Percentiles rank a stretch among this genome's conserved stretches.
Evolutionary conservation across 2,329 filamentous ascomycete genomes (phyloP).

Genomic region (Acephala macrosclerotiorum): DNA sequence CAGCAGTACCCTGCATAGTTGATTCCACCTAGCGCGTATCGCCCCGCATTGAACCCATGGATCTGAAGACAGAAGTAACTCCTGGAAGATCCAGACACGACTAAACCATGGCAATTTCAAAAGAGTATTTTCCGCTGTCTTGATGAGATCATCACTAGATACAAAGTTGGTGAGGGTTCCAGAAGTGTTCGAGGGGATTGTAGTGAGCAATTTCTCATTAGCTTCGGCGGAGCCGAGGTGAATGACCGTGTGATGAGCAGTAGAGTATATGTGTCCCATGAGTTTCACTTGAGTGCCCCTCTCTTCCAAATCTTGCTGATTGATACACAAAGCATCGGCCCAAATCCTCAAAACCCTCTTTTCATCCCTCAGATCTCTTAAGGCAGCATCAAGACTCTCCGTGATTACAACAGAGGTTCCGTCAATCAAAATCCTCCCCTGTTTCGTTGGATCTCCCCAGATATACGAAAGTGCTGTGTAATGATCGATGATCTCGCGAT

Average conservation of each 20-base stretch:
- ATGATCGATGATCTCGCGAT: conserved; percentile 15
- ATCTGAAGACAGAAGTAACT: conserved; percentile 5
- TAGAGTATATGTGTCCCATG: conserved; percentile 17
- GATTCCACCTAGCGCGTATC: neutral
- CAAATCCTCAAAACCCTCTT: conserved; percentile 9
- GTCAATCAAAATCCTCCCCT: conserved; percentile 1
- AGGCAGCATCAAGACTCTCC: neutral
- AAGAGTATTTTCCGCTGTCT: neutral
- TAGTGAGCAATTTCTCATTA: neutral
- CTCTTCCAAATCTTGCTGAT: conserved; percentile 15
- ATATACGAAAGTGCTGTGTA: conserved; percentile 28
- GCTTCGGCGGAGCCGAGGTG: neutral
- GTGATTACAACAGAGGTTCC: neutral
- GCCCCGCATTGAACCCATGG: conserved; percentile 7
- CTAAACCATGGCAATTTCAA: conserved; percentile 9
- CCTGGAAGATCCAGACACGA: conserved; percentile 10
- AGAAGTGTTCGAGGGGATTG: neutral
- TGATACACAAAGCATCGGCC: conserved; percentile 25
- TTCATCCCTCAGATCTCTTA: neutral
- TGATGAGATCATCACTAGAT: neutral
- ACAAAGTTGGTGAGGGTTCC: neutral
- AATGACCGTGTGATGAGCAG: conserved; percentile 15
- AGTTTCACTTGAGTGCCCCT: conserved; percentile 15
- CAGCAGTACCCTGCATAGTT: neutral
- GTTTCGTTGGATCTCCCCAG: conserved; percentile 12